These are phyloP conservation scores for Acorus gramineus DNA, from an alignment of 106 monocot species.

Conservation along the genomic window DNA sequence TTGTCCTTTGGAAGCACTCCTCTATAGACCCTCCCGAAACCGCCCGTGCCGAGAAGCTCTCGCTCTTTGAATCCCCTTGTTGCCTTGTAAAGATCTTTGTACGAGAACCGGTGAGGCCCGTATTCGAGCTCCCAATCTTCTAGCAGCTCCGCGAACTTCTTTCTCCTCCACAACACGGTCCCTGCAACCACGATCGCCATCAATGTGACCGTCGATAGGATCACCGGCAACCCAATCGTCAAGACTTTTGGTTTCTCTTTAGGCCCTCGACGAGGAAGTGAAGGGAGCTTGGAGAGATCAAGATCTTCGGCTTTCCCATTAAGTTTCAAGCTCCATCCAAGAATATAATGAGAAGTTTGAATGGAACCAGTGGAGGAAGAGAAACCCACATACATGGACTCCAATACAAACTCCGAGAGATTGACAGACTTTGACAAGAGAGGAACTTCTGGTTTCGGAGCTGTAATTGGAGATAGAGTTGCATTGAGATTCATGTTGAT, in stretches of 20 bases:
- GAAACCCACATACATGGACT: constrained; percentile 25
- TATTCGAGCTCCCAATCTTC: constrained; percentile 21
- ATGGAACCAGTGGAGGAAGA: constrained; percentile 1
- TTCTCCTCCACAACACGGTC: neutral
- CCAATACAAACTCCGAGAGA: constrained; percentile 9
- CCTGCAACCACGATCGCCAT: neutral
- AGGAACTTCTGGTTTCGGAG: constrained; percentile 5
- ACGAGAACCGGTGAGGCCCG: constrained; percentile 7
- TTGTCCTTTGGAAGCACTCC: constrained; percentile 8
- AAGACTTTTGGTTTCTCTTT: neutral
- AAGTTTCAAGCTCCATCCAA: constrained; percentile 22
- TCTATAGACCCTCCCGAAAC: constrained; percentile 24
- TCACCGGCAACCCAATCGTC: neutral
- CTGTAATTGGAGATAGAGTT: constrained; percentile 6
- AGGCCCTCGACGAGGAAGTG: neutral
- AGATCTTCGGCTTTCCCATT: constrained; percentile 2
- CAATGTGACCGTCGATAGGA: neutral
- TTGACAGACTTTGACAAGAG: constrained; percentile 14
- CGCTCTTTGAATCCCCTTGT: constrained; percentile 9
- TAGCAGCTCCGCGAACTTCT: neutral
- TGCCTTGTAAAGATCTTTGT: constrained; percentile 8
- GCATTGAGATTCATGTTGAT: constrained; percentile 10
- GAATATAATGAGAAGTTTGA: constrained; percentile 9
- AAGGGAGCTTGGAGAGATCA: neutral
- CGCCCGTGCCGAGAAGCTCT: constrained; percentile 10